Evolutionary conservation across 179 eudicot species (phyloP).

Genomic region (Dionaea muscipula): DNA sequence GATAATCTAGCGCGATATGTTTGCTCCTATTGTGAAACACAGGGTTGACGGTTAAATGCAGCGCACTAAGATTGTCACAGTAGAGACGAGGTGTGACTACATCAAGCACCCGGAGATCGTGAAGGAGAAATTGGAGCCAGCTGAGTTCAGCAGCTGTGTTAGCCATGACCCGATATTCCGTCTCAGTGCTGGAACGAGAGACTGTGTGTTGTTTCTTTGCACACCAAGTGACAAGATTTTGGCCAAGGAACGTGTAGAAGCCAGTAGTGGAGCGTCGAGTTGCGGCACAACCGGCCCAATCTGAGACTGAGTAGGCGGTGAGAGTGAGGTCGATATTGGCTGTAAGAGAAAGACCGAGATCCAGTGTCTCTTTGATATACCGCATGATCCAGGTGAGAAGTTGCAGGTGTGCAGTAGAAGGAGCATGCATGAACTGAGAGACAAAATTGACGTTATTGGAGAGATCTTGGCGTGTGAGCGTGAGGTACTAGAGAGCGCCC

Average conservation of each 20-base stretch:
- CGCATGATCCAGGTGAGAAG: neutral
- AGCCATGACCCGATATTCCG: neutral
- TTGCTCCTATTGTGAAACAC: neutral
- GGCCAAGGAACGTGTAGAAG: neutral
- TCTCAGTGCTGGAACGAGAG: neutral
- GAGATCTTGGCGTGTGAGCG: neutral
- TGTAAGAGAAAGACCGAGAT: too few relatives aligned
- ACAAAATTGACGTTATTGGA: constrained; percentile 1
- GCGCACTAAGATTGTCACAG: neutral
- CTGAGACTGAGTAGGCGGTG: neutral
- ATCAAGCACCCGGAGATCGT: neutral
- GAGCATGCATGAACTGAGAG: constrained; percentile 2
- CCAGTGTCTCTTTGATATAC: too few relatives aligned
- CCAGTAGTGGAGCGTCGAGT: neutral
- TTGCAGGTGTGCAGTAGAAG: neutral
- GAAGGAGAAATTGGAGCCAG: neutral
- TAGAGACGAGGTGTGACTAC: too few relatives aligned
- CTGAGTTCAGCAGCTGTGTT: neutral
- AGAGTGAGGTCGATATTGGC: too few relatives aligned
- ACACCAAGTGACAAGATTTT: too few relatives aligned
- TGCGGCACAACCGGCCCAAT: neutral
- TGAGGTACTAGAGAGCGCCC: neutral
- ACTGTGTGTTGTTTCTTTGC: constrained; percentile 2
- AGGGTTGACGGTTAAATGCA: neutral
- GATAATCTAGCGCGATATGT: neutral